Base-by-base conservation (phyloP, 1,284 basidiomycete genomes). In the Cutaneotrichosporon dermatis region DNA sequence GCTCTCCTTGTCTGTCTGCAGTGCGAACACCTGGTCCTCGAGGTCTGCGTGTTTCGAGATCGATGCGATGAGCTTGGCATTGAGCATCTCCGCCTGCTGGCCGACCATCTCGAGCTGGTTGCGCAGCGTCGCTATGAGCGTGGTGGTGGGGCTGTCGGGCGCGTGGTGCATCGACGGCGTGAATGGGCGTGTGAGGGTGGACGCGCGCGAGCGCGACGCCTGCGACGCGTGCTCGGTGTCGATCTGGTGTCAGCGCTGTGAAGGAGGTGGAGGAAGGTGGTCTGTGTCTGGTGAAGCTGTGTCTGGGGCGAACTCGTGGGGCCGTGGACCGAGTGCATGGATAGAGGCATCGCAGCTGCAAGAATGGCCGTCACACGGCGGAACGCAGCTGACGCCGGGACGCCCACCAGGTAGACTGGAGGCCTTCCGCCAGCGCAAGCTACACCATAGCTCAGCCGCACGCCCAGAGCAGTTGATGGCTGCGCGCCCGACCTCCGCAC, bases 1-100 rank as follows among this genome's bases (percentile, higher is more conserved):
- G 6, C 65, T 51, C 6, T 55, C 51, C 42, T 72, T 68, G 33
- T 66, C 72, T 6, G 48, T 25, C 46, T 68, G 62, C 1, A 75
- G 69, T 43, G 88, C 82, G 67, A 92, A 89, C 12, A 96, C 78
- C 63, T 91, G 84, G 74, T 98, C 95, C 76, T 99, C 95, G 58
- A 99, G 83, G 80, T 92, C 88, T 10, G 92, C 92, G 45, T 95
- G 86, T 49, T 90, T 85, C 72, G 94, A 90, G 77, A 97, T 96
- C 2, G 90, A 92, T 57, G 84, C 82, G 62, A 99, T 91, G 51
- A 99, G 88, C 77, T 99, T 97, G 73, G 82, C 80, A 76, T 98
- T 97, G 64, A 98, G 87, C 71, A 89, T 86, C 33, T 87, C 86
- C 46, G 96, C 90, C 77, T 98, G 94, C 33, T 88, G 86, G 69